phyloP scores from a whole-genome alignment of 768 basidiomycete genomes.

The Boletellus ananiceps region DNA sequence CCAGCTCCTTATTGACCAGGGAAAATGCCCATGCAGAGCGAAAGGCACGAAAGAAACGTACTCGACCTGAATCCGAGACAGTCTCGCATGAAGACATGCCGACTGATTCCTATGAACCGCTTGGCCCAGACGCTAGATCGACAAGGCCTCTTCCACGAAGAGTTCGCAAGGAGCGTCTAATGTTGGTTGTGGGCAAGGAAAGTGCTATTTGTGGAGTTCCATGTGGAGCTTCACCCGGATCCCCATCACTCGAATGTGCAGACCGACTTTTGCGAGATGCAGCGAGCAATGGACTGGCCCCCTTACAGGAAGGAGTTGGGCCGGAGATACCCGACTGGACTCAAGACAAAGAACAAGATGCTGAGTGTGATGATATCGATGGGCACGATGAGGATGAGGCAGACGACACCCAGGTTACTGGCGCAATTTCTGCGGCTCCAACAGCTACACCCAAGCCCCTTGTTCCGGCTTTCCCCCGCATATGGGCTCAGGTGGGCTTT shows the following conservation, averaged over 20 bases:
- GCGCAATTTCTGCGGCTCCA: neutral
- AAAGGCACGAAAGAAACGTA: slow-evolving; percentile 15
- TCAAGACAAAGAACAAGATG: slow-evolving; percentile 18
- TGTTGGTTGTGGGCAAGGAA: neutral
- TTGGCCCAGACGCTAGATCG: slow-evolving; percentile 17
- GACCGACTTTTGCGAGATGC: slow-evolving; percentile 19
- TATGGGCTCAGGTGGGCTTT: slow-evolving; percentile 43
- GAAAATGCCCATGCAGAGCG: neutral
- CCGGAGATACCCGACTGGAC: slow-evolving; percentile 23
- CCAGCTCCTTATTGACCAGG: neutral
- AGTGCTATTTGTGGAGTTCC: neutral
- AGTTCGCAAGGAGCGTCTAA: neutral
- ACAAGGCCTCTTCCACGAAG: slow-evolving; percentile 24
- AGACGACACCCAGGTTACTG: slow-evolving; percentile 11
- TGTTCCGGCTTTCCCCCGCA: slow-evolving; percentile 31
- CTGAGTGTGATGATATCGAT: slow-evolving; percentile 7
- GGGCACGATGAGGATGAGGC: slow-evolving; percentile 9
- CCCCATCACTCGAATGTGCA: slow-evolving; percentile 9
- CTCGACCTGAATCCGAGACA: slow-evolving; percentile 17
- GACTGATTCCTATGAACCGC: slow-evolving; percentile 2
- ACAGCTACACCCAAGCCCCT: slow-evolving; percentile 16
- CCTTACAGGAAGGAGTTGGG: slow-evolving; percentile 3
- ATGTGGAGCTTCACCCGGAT: neutral
- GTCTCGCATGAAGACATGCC: neutral
- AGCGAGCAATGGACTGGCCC: slow-evolving; percentile 12